A percentile compares a stretch with the other conserved stretches of the same genome.
These are phyloP conservation scores for Multifurca ochricompacta DNA, from an alignment of 768 basidiomycete species.

Conservation along the genomic window DNA sequence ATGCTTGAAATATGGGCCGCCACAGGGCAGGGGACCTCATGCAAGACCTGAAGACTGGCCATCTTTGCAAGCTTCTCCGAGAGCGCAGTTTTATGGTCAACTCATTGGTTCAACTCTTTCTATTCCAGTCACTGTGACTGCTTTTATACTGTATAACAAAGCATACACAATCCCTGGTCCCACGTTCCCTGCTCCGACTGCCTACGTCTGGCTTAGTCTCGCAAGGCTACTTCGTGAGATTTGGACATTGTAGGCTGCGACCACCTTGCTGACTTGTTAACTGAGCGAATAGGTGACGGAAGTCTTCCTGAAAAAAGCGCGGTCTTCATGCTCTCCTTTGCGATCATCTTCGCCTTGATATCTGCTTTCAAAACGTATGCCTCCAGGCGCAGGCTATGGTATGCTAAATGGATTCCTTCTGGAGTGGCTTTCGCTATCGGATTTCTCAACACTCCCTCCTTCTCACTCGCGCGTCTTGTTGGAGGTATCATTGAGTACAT, in stretches of 20 bases:
- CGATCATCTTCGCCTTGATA: slow-evolving; percentile 56
- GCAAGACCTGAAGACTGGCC: slow-evolving; percentile 98
- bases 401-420: slow-evolving; percentile 79
- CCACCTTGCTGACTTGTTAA: slow-evolving; percentile 16
- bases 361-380: slow-evolving; percentile 62
- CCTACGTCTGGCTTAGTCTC: slow-evolving; percentile 85
- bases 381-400: slow-evolving; percentile 38
- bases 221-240: slow-evolving; percentile 67
- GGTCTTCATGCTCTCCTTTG: slow-evolving; percentile 75
- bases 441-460: slow-evolving; percentile 92
- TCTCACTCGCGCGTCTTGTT: slow-evolving; percentile 83
- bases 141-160: slow-evolving; percentile 78
- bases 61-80: slow-evolving; percentile 85
- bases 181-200: slow-evolving; percentile 92
- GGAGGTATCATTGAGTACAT: slow-evolving; percentile 78
- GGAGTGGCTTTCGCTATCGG: slow-evolving; percentile 95
- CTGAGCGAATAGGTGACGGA: slow-evolving; percentile 58
- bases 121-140: slow-evolving; percentile 82
- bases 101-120: slow-evolving; percentile 84
- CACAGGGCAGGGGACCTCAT: slow-evolving; percentile 89
- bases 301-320: slow-evolving; percentile 69
- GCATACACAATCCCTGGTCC: slow-evolving; percentile 89
- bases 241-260: not conserved
- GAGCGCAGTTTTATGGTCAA: slow-evolving; percentile 92
- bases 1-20: not conserved